Evolutionary conservation across 805 yeast species (phyloP), one percentile per base, ranked within the genome.

Genomic region (Myxozyma melibiosi): DNA sequence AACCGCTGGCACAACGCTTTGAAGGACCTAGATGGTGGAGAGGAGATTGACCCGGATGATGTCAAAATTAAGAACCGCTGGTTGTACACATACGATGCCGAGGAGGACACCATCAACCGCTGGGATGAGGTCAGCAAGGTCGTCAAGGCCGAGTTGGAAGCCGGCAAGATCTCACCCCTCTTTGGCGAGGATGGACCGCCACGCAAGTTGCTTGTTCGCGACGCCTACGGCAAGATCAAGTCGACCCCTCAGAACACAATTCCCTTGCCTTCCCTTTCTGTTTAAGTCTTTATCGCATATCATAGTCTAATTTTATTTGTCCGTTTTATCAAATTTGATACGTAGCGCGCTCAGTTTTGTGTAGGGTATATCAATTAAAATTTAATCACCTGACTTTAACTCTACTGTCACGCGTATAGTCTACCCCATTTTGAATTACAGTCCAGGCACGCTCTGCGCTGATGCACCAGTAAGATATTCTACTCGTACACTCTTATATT

Each of bases 31-130:
- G 40, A 33, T 2, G 50, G 8, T 20, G 50, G 50, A 7, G 16
- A 30, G 2, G 50, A 45, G 14, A 45, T 45, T 18, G 50, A 45
- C 24, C 50, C 50, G 7, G 50, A 45, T 24, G 50, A 45, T 11
- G 20, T 45, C 31, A 45, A 45, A 18, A 45, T 45, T 22, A 45
- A 45, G 50, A 45, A 45, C 31, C 50, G 50, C 50, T 45, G 50
- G 50, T 30, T 45, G 5, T 45, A 45, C 28, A 1, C 39, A 7
- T 45, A 27, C 18, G 50, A 45, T 22, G 50, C 50, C 1, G 50
- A 45, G 25, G 50, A 33, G 18, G 50, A 45, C 14, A 35, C 50
- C 4, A n/a, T 30, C 13, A 7, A 11, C 13, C 50, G 50, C 31
- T 45, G 50, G 50, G 41, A 33, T 2, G 40, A 45, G 22, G 31